Evolutionary conservation across 352 stramenopile genomes (phyloP), one percentile per base, ranked within the genome.

Genomic region (Globisporangium parvum): DNA sequence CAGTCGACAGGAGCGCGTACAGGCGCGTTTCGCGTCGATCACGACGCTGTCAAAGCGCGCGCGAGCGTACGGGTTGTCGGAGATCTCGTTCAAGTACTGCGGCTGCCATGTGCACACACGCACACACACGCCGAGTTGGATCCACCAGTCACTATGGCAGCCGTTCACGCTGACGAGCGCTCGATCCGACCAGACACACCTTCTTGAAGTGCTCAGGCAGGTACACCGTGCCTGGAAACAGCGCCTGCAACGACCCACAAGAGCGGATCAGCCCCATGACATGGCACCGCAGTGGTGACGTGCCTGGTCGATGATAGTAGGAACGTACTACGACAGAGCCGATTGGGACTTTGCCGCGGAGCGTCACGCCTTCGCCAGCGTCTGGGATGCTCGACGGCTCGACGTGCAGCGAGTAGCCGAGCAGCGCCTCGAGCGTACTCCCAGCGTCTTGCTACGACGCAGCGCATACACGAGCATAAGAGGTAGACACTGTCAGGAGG

Each of bases 191-290:
- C 15, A 12, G 21, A n/a, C 54, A 26, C 58, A 87, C 79, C 73
- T 93, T 92, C 56, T 89, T 90, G 60, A 85, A 88, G 62, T 95
- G 85, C 65, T 95, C 85, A 18, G 85, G 81, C 31, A 92, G 63
- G 57, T 92, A 95, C 21, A 93, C 82, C 1, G 75, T 85, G 17
- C 85, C 85, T 11, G 85, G 82, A 47, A 88, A 92, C 26, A 92
- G 49, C 11, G 81, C 81, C 80, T 91, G 26, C 15, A 59, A 26
- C 3, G n/a, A 15, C 20, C 33, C 28, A 53, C 17, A n/a, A 6
- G 31, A 18, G 11, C 17, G 21, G 5, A 20, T 26, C 18, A 37
- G 31, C 11, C 31, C 9, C 31, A 12, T 12, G 31, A 0, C 10
- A n/a, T 20, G 39, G 6, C n/a, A n/a, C n/a, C n/a, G n/a, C n/a